phyloP scores from a whole-genome alignment of 805 yeast genomes.

The Lachancea fermentati region DNA sequence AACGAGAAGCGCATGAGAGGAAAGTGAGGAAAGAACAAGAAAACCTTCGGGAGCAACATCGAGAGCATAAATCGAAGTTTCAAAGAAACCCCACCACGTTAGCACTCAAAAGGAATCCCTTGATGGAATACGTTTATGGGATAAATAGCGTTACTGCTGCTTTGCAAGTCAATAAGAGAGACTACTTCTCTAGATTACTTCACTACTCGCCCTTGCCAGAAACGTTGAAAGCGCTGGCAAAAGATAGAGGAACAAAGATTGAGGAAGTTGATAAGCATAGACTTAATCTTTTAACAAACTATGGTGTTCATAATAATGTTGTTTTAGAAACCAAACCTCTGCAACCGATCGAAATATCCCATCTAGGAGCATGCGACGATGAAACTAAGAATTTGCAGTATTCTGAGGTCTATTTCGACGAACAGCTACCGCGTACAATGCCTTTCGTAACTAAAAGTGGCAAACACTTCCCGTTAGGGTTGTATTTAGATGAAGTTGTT shows the following conservation, averaged over 20 bases:
- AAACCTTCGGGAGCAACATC: slow-evolving; percentile 6
- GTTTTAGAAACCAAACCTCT: slow-evolving; percentile 57
- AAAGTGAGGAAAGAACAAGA: slow-evolving; percentile 11
- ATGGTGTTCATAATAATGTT: slow-evolving; percentile 77
- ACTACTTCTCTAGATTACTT: slow-evolving; percentile 45
- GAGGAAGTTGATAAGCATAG: slow-evolving; percentile 37
- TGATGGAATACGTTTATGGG: slow-evolving; percentile 70
- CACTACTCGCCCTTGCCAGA: slow-evolving; percentile 38
- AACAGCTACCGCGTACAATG: slow-evolving; percentile 20
- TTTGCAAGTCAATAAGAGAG: slow-evolving; percentile 49
- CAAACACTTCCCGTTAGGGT: slow-evolving; percentile 53
- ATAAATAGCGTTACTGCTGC: slow-evolving; percentile 72
- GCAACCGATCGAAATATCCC: slow-evolving; percentile 19
- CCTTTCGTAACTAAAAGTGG: slow-evolving; percentile 24
- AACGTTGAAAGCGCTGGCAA: slow-evolving; percentile 45
- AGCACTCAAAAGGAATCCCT: slow-evolving; percentile 36
- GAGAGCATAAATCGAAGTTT: slow-evolving; percentile 8
- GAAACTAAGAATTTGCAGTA: slow-evolving; percentile 14
- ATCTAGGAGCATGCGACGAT: slow-evolving; percentile 29
- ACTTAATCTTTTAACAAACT: slow-evolving; percentile 52
- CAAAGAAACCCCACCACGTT: slow-evolving; percentile 11
- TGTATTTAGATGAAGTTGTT: slow-evolving; percentile 71
- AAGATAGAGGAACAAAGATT: slow-evolving; percentile 25
- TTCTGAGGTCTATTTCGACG: slow-evolving; percentile 9
- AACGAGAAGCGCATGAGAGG: slow-evolving; percentile 17